Evolutionary conservation across 2,329 filamentous ascomycete genomes (phyloP).

Genomic region (Stagonosporopsis rhizophila): DNA sequence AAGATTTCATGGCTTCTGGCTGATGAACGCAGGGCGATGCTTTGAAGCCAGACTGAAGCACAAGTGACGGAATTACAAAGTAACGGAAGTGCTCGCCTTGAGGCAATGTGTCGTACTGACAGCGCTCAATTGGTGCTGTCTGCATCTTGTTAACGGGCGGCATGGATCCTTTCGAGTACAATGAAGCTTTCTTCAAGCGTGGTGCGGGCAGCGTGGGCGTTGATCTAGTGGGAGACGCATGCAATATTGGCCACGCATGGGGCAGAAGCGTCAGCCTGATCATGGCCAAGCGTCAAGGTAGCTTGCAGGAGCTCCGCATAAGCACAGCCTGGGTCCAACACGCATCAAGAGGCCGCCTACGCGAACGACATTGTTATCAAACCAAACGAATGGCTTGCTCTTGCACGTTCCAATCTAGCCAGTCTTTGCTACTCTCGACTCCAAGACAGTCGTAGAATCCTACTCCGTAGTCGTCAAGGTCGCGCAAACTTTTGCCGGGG

Average conservation of each 20-base stretch:
- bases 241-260: not conserved
- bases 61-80: no score
- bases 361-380: not conserved
- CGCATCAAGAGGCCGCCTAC: not conserved
- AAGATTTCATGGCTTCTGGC: no score
- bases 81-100: not conserved
- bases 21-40: no score
- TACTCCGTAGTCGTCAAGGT: not conserved
- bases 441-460: constrained; percentile 15
- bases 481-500: not conserved
- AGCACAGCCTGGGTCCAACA: not conserved
- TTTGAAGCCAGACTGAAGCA: no score
- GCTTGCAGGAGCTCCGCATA: not conserved
- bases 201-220: not conserved
- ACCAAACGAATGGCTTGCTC: constrained; percentile 13
- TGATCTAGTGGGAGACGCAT: no score
- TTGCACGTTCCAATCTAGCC: constrained; percentile 17
- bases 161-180: no score
- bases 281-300: not conserved
- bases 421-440: constrained; percentile 19
- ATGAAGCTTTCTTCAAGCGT: no score
- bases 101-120: not conserved
- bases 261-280: not conserved
- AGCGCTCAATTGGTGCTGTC: not conserved
- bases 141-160: not conserved